Evolutionary conservation across 306 rosid genomes (phyloP).

Genomic region (Crotalaria pallida): DNA sequence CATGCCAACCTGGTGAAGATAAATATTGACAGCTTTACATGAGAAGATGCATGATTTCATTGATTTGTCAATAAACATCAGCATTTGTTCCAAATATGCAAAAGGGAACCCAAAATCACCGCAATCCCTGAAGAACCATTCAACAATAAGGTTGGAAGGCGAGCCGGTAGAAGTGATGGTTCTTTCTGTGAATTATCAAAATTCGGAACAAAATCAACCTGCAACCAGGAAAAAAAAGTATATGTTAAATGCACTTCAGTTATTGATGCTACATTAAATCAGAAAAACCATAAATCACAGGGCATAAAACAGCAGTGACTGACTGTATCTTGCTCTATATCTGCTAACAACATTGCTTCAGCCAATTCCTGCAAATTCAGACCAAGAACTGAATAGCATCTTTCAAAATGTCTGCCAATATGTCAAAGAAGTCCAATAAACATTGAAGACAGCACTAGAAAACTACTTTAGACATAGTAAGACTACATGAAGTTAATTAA

Average conservation of each 20-base stretch:
- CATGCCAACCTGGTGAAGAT: conserved; percentile 80
- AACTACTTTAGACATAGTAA: neutral
- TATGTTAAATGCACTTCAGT: conserved; percentile 4
- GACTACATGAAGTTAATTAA: neutral
- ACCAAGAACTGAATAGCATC: neutral
- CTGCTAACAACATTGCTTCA: conserved; percentile 87
- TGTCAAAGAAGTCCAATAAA: conserved; percentile 8
- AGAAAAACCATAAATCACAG: conserved; percentile 16
- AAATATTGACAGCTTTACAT: conserved; percentile 15
- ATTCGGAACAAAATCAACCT: conserved; percentile 92
- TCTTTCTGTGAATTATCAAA: conserved; percentile 95
- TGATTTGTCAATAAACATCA: conserved; percentile 10
- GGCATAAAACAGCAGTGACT: conserved; percentile 43
- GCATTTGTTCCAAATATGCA: neutral
- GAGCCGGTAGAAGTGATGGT: conserved; percentile 88
- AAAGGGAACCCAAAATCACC: conserved; percentile 44
- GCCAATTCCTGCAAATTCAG: conserved; percentile 66
- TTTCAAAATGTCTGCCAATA: conserved; percentile 7
- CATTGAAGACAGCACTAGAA: conserved; percentile 8
- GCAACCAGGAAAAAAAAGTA: conserved; percentile 20
- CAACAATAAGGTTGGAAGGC: conserved; percentile 82
- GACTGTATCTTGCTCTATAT: conserved; percentile 82
- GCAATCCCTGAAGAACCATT: conserved; percentile 99
- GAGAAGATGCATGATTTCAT: conserved; percentile 10
- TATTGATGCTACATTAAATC: neutral